Conservation (phyloP, 331 rosid genomes). For the Malus hybrid region DNA sequence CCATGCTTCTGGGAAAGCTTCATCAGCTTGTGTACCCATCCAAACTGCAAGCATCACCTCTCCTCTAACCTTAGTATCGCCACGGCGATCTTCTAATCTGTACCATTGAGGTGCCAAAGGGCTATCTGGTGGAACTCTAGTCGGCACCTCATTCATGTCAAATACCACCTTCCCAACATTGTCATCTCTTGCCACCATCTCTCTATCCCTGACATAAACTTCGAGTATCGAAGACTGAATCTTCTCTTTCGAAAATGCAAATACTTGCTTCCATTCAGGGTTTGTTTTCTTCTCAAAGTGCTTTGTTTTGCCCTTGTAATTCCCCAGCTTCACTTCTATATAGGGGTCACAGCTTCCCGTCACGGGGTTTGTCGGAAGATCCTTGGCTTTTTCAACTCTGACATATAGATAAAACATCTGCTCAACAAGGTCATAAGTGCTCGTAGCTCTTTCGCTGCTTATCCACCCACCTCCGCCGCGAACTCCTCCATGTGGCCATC, state of each 20-base stretch:
- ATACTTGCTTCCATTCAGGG: slow-evolving; percentile 72
- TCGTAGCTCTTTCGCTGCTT: slow-evolving; percentile 57
- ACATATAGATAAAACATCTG: slow-evolving; percentile 74
- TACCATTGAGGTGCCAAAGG: slow-evolving; percentile 87
- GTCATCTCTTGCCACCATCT: slow-evolving; percentile 47
- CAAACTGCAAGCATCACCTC: slow-evolving; percentile 73
- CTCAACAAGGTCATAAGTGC: slow-evolving; percentile 80
- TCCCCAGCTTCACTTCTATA: slow-evolving; percentile 68
- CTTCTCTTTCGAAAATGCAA: slow-evolving; percentile 63
- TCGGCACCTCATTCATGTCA: slow-evolving; percentile 74
- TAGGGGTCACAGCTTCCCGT: slow-evolving; percentile 66
- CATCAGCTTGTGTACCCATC: slow-evolving; percentile 82
- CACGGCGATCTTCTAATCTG: slow-evolving; percentile 37
- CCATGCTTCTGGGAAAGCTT: slow-evolving; percentile 63
- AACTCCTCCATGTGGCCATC: slow-evolving; percentile 77
- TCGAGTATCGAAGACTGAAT: slow-evolving; percentile 46
- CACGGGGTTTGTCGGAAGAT: slow-evolving; percentile 50
- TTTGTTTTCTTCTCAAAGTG: slow-evolving; percentile 55
- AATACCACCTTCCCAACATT: slow-evolving; percentile 55
- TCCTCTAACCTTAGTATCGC: slow-evolving; percentile 43
- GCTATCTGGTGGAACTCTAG: slow-evolving; percentile 77
- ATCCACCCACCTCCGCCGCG: slow-evolving; percentile 68
- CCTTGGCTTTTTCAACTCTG: slow-evolving; percentile 59
- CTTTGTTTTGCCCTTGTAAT: slow-evolving; percentile 56
- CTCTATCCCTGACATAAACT: slow-evolving; percentile 52